These are phyloP conservation scores for Ramaria rubella DNA, from an alignment of 768 basidiomycete species.

Conservation along the genomic window DNA sequence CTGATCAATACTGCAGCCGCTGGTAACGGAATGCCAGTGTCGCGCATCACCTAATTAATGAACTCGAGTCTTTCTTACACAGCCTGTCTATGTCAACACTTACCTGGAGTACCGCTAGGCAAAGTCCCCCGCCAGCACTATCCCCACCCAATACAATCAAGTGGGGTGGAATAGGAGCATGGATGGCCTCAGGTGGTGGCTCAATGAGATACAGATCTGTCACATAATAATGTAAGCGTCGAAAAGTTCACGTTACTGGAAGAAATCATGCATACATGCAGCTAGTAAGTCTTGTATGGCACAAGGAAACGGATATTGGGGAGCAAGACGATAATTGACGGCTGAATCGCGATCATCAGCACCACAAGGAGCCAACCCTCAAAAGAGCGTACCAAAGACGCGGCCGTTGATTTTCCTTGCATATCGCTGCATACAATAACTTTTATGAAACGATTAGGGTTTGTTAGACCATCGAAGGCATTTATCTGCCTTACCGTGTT, in stretches of 20 bases:
- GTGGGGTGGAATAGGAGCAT: slow-evolving; percentile 71
- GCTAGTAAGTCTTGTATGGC: slow-evolving; percentile 85
- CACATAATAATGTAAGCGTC: not conserved
- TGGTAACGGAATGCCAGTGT: slow-evolving; percentile 71
- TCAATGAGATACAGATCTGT: slow-evolving; percentile 81
- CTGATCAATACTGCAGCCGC: slow-evolving; percentile 87
- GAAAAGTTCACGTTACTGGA: not conserved
- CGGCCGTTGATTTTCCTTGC: slow-evolving; percentile 92
- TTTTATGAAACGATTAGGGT: slow-evolving; percentile 54
- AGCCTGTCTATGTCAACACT: slow-evolving; percentile 14
- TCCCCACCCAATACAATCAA: slow-evolving; percentile 86
- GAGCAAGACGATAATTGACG: slow-evolving; percentile 61
- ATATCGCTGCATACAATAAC: slow-evolving; percentile 36
- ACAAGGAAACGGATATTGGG: slow-evolving; percentile 95
- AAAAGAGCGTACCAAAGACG: slow-evolving; percentile 62
- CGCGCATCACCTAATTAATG: slow-evolving; percentile 47
- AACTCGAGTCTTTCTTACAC: not conserved
- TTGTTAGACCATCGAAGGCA: not conserved
- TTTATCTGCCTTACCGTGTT: slow-evolving; percentile 37
- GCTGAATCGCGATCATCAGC: too few relatives aligned
- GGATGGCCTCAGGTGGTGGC: slow-evolving; percentile 76
- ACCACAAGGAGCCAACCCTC: too few relatives aligned
- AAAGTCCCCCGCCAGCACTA: slow-evolving; percentile 88
- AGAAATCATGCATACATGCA: slow-evolving; percentile 51
- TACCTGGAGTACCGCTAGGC: slow-evolving; percentile 78